Conservation (phyloP, 169 alveolate genomes). For the Plasmodium cynomolgi region DNA sequence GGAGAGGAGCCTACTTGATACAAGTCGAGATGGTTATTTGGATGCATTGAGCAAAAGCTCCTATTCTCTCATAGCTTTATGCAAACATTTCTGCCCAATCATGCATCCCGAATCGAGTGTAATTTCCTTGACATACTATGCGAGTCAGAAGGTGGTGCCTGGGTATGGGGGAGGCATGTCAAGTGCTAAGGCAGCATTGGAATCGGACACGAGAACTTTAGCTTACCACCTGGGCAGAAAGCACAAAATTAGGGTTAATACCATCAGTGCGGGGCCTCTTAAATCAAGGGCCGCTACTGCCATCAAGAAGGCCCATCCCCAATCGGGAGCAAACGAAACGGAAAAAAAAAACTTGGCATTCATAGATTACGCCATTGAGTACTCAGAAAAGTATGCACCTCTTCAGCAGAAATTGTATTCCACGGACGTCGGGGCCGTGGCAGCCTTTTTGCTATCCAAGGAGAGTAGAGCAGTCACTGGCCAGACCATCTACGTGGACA, state of each 20-base stretch:
- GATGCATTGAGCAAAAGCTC: slow-evolving; percentile 85
- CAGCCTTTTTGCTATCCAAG: slow-evolving; percentile 79
- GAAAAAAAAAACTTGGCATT: slow-evolving; percentile 80
- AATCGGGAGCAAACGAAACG: slow-evolving; percentile 48
- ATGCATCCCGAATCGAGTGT: slow-evolving; percentile 83
- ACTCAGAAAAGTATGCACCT: slow-evolving; percentile 82
- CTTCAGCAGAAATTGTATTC: slow-evolving; percentile 75
- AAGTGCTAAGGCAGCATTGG: slow-evolving; percentile 88
- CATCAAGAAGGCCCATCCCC: slow-evolving; percentile 13
- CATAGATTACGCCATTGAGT: slow-evolving; percentile 86
- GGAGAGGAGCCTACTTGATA: slow-evolving; percentile 82
- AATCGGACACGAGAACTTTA: slow-evolving; percentile 85
- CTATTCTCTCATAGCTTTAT: slow-evolving; percentile 84
- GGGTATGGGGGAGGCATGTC: slow-evolving; percentile 91
- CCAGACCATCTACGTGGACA: slow-evolving; percentile 83
- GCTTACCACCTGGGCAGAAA: slow-evolving; percentile 84
- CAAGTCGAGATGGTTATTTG: slow-evolving; percentile 85
- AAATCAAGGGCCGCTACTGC: slow-evolving; percentile 86
- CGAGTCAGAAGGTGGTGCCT: slow-evolving; percentile 81
- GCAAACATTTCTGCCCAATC: slow-evolving; percentile 82
- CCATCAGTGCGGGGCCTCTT: slow-evolving; percentile 88
- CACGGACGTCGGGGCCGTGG: slow-evolving; percentile 81
- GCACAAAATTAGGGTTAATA: slow-evolving; percentile 83
- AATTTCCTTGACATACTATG: slow-evolving; percentile 83
- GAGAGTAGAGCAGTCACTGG: slow-evolving; percentile 82